Percentiles rank a stretch among this genome's conserved stretches.
Evolutionary conservation across 345 rosid genomes (phyloP).

Genomic region (Murraya koenigii): DNA sequence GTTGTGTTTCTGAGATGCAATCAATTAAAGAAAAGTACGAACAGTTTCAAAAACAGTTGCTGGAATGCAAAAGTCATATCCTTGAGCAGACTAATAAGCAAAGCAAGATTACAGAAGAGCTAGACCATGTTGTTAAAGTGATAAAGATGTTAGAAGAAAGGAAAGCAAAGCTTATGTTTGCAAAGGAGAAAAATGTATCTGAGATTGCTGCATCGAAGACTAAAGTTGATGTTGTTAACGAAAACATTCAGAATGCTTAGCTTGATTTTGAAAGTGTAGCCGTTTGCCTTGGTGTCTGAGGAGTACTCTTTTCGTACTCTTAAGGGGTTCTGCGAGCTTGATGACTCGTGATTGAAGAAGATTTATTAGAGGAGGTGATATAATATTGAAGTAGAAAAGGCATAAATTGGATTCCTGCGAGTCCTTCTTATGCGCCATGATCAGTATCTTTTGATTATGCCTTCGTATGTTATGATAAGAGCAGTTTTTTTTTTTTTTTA

Average conservation of each 20-base stretch:
- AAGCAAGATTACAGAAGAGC: constrained; percentile 9
- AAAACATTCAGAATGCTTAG: neutral
- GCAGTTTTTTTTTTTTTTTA: too few relatives aligned
- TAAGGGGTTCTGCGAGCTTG: neutral
- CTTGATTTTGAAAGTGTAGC: constrained; percentile 6
- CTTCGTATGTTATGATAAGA: neutral
- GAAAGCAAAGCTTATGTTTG: neutral
- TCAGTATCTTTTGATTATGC: neutral
- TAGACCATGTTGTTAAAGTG: constrained; percentile 10
- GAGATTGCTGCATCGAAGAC: constrained; percentile 9
- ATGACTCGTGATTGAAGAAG: neutral
- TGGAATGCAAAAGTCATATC: constrained; percentile 7
- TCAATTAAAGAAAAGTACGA: constrained; percentile 26
- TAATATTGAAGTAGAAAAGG: neutral
- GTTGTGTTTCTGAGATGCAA: constrained; percentile 15
- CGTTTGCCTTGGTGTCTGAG: neutral
- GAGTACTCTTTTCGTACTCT: too few relatives aligned
- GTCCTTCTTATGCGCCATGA: neutral
- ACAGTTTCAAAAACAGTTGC: constrained; percentile 11
- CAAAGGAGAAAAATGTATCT: constrained; percentile 11
- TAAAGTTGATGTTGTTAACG: neutral
- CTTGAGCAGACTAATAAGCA: constrained; percentile 6
- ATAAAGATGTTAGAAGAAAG: constrained; percentile 15
- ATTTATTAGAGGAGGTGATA: neutral
- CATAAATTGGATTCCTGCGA: neutral